These are phyloP conservation scores for Hordeum pubiflorum DNA, from an alignment of 202 grass and related monocot genomes.

Conservation along the genomic window DNA sequence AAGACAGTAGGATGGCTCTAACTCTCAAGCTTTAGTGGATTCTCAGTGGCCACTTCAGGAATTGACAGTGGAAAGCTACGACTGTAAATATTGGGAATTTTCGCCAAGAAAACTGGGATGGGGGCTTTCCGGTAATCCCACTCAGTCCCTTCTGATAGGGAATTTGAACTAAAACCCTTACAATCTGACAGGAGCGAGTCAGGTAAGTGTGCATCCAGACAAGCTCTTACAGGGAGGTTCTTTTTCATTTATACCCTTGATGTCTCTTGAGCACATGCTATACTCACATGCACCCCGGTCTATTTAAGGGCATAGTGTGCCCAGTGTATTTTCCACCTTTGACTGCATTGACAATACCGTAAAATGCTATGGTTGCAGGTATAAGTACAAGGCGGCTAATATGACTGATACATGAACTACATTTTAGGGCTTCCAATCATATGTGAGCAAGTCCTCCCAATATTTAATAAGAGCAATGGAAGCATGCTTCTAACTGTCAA, in stretches of 20 bases:
- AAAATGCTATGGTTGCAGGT: constrained; percentile 1
- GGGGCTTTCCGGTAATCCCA: not conserved
- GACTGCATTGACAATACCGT: constrained; percentile 1
- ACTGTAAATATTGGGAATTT: not conserved
- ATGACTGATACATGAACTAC: not conserved
- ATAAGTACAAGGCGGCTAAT: not conserved
- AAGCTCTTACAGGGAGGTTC: not conserved
- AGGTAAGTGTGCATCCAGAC: not conserved
- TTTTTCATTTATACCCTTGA: not conserved
- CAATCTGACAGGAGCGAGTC: not conserved
- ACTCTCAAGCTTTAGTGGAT: constrained; percentile 5
- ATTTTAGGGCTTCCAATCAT: not conserved
- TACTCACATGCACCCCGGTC: not conserved
- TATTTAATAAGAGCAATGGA: constrained; percentile 2
- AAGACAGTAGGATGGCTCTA: not conserved
- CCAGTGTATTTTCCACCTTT: not conserved
- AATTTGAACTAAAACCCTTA: not conserved
- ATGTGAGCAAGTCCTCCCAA: not conserved
- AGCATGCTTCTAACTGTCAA: not conserved
- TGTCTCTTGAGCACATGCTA: not conserved
- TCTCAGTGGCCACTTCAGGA: not conserved
- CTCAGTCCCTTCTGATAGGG: not conserved
- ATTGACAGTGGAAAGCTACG: not conserved
- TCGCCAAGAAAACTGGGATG: not conserved
- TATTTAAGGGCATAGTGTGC: not conserved